Conservation (phyloP, 2,329 filamentous ascomycete genomes). For the Dactylella cylindrospora region DNA sequence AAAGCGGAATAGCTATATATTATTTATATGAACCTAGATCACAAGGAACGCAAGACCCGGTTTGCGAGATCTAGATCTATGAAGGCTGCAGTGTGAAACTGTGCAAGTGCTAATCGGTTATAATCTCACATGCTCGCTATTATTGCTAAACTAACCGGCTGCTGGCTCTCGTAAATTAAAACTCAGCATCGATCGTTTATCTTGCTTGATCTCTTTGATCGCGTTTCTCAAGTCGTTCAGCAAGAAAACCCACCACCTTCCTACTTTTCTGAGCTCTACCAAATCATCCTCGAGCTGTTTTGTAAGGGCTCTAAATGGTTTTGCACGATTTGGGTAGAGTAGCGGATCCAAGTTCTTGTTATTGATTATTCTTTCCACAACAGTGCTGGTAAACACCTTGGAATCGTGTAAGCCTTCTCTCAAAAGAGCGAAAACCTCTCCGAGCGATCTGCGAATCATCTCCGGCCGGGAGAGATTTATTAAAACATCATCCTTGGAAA, state of each 20-base stretch:
- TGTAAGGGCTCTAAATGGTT: neutral
- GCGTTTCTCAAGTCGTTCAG: neutral
- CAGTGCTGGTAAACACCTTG: neutral
- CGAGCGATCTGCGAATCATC: constrained; percentile 7
- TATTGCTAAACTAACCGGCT: no score
- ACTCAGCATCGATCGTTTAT: no score
- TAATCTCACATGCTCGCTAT: no score
- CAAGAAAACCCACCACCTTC: neutral
- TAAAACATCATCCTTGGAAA: constrained; percentile 6
- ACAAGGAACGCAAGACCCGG: no score
- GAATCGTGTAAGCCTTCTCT: neutral
- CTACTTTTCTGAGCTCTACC: neutral
- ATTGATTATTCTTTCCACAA: neutral
- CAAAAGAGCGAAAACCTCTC: neutral
- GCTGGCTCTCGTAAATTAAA: no score
- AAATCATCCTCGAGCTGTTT: neutral
- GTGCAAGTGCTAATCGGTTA: no score
- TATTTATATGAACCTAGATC: no score
- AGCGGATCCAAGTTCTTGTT: neutral
- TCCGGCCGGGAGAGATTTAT: constrained; percentile 7
- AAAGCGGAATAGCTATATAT: no score
- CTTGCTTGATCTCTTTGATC: constrained; percentile 4
- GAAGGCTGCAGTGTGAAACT: no score
- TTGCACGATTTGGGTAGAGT: constrained; percentile 10
- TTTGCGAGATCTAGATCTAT: no score